These are phyloP conservation scores for Salisapilia sapeloensis DNA, from an alignment of 352 stramenopile species.

Conservation along the genomic window DNA sequence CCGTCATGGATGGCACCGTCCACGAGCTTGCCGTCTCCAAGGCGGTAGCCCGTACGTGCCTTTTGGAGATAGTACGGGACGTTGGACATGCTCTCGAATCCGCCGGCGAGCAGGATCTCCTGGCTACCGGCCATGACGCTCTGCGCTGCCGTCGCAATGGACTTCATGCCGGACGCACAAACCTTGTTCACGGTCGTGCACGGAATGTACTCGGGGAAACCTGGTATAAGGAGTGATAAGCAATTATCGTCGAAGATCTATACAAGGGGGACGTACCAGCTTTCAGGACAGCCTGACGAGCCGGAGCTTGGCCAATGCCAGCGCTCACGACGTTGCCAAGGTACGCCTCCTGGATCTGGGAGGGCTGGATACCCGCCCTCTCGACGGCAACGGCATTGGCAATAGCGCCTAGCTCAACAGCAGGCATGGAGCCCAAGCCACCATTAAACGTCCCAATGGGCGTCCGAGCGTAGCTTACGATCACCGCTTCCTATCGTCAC, in stretches of 20 bases:
- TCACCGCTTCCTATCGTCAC: slow-evolving; percentile 75
- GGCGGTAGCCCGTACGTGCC: slow-evolving; percentile 79
- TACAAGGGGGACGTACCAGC: no score
- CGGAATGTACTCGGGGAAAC: slow-evolving; percentile 83
- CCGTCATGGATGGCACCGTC: slow-evolving; percentile 90
- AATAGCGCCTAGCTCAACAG: slow-evolving; percentile 85
- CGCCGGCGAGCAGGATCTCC: slow-evolving; percentile 85
- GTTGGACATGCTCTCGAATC: slow-evolving; percentile 97
- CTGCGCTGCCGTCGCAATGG: slow-evolving; percentile 69
- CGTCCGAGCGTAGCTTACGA: slow-evolving; percentile 90
- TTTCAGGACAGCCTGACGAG: slow-evolving; percentile 86
- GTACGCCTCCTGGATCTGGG: slow-evolving; percentile 91
- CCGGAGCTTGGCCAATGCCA: slow-evolving; percentile 91
- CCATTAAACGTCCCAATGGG: slow-evolving; percentile 94
- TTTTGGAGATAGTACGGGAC: slow-evolving; percentile 93
- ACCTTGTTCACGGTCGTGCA: slow-evolving; percentile 99
- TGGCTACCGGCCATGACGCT: slow-evolving; percentile 77
- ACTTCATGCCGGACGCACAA: slow-evolving; percentile 92
- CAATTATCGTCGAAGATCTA: no score
- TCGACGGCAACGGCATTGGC: slow-evolving; percentile 79
- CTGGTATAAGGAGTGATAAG: no score
- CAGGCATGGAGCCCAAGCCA: slow-evolving; percentile 74
- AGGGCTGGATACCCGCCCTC: slow-evolving; percentile 41
- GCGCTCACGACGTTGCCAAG: slow-evolving; percentile 96
- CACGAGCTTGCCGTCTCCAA: slow-evolving; percentile 85